Conservation (phyloP, 768 basidiomycete species). For the Lactarius tabidus region DNA sequence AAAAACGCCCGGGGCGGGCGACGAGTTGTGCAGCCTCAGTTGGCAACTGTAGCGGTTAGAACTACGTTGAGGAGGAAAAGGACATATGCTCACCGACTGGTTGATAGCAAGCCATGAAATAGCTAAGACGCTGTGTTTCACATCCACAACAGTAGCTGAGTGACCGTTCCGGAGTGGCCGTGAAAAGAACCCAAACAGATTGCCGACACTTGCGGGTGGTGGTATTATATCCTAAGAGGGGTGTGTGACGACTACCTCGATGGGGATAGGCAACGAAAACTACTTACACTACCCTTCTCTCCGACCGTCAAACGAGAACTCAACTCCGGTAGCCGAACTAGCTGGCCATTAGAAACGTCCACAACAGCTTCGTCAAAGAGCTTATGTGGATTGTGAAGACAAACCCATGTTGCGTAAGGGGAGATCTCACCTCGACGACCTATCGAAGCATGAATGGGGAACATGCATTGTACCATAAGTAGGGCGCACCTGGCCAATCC, state of each 20-base stretch:
- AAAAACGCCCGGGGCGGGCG: constrained; percentile 69
- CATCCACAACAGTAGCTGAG: constrained; percentile 62
- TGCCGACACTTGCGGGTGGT: constrained; percentile 43
- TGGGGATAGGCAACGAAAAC: constrained; percentile 2
- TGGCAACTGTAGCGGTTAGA: constrained; percentile 49
- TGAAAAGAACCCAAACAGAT: constrained; percentile 44
- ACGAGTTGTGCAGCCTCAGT: constrained; percentile 49
- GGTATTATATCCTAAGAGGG: constrained; percentile 62
- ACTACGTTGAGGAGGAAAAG: neutral
- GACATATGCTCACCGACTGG: constrained; percentile 56
- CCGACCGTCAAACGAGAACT: constrained; percentile 73
- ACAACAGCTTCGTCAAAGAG: constrained; percentile 80
- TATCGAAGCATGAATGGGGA: constrained; percentile 30
- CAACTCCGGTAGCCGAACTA: constrained; percentile 74
- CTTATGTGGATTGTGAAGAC: constrained; percentile 38
- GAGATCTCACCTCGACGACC: constrained; percentile 69
- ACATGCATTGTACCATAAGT: constrained; percentile 18
- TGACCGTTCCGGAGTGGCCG: constrained; percentile 41
- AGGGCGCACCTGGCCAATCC: constrained; percentile 78
- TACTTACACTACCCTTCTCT: constrained; percentile 65
- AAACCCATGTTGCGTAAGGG: constrained; percentile 1
- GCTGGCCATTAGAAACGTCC: constrained; percentile 56
- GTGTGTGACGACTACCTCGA: constrained; percentile 13
- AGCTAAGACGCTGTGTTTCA: constrained; percentile 74
- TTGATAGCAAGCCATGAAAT: constrained; percentile 86